Conservation (phyloP, 176 grass and related monocot genomes). For the Secale cereale region DNA sequence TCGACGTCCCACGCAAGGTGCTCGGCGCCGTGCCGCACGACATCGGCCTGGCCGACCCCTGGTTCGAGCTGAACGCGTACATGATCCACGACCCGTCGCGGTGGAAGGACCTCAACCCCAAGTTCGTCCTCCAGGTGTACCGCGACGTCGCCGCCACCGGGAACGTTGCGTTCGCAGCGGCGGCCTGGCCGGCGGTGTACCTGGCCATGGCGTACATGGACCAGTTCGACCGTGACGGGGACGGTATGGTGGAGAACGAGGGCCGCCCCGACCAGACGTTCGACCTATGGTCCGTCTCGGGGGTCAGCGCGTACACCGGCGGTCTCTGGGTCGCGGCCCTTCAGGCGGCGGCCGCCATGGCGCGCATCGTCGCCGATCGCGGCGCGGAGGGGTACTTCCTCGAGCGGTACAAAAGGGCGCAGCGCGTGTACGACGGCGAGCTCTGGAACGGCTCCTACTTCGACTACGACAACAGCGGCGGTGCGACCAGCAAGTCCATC, state of each 20-base stretch:
- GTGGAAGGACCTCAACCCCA: constrained; percentile 79
- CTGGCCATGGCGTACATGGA: constrained; percentile 78
- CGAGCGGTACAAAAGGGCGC: constrained; percentile 46
- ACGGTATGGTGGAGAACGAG: constrained; percentile 80
- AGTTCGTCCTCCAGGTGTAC: constrained; percentile 62
- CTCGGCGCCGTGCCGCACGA: constrained; percentile 69
- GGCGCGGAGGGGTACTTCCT: constrained; percentile 53
- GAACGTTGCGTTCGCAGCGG: constrained; percentile 42
- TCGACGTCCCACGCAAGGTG: constrained; percentile 33
- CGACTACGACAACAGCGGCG: constrained; percentile 19
- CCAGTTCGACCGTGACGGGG: constrained; percentile 64
- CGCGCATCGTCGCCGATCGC: constrained; percentile 47
- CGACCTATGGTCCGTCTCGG: constrained; percentile 61
- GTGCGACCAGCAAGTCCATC: constrained; percentile 49
- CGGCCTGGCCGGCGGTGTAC: constrained; percentile 65
- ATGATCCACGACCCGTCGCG: constrained; percentile 44
- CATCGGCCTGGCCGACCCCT: constrained; percentile 53
- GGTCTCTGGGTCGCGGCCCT: constrained; percentile 66
- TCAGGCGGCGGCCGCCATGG: constrained; percentile 70
- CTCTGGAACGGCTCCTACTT: constrained; percentile 41
- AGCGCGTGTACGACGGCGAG: constrained; percentile 15
- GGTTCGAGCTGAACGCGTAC: constrained; percentile 71
- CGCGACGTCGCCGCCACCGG: constrained; percentile 49
- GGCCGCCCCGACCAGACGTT: constrained; percentile 63
- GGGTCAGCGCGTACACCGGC: constrained; percentile 61